These are phyloP conservation scores for Trichoderma sp. DNA, from an alignment of 2,329 filamentous ascomycete genomes.

Conservation along the genomic window DNA sequence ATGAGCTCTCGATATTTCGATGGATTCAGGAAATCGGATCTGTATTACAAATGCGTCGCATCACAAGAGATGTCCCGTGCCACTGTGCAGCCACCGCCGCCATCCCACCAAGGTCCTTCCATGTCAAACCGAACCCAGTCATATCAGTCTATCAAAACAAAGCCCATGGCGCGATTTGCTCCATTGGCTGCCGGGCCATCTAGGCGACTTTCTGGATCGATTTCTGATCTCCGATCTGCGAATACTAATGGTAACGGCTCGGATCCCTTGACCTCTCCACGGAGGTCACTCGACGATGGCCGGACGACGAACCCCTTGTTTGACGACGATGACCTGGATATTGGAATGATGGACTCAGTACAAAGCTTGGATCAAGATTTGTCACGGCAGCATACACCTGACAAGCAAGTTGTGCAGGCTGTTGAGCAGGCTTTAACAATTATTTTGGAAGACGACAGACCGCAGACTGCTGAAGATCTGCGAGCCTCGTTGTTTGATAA, in stretches of 20 bases:
- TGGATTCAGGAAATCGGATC: constrained; percentile 85
- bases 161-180: constrained; percentile 44
- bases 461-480: constrained; percentile 64
- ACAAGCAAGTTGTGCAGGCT: constrained; percentile 82
- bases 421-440: constrained; percentile 91
- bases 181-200: constrained; percentile 42
- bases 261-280: constrained; percentile 47
- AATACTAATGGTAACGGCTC: constrained; percentile 42
- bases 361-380: constrained; percentile 75
- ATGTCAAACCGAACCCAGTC: constrained; percentile 36
- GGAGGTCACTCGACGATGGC: constrained; percentile 71
- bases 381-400: constrained; percentile 58
- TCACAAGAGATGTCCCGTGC: constrained; percentile 70
- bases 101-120: constrained; percentile 31
- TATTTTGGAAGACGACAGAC: constrained; percentile 80
- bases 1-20: constrained; percentile 81
- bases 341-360: constrained; percentile 69
- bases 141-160: constrained; percentile 49
- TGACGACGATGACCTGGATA: constrained; percentile 78
- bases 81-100: constrained; percentile 31
- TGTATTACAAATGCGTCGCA: constrained; percentile 95
- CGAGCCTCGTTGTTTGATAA: constrained; percentile 64
- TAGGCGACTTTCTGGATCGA: constrained; percentile 48
- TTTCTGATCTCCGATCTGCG: constrained; percentile 48
- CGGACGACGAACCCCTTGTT: constrained; percentile 58